phyloP scores from a whole-genome alignment of 495 filamentous ascomycete genomes.

The Pyrenula aspistea region DNA sequence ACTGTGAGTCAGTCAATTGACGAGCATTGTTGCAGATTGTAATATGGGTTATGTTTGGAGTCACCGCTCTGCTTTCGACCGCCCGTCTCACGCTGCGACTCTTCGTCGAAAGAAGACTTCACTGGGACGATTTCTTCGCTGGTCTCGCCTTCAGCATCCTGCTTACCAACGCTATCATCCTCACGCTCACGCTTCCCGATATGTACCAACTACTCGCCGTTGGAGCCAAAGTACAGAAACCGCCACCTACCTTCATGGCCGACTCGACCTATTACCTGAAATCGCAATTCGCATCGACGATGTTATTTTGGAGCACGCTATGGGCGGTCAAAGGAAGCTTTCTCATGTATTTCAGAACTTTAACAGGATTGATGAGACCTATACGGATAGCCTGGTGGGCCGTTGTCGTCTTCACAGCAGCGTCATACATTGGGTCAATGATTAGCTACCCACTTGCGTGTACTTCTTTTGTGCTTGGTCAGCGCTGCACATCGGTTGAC shows the following conservation, averaged over 20 bases:
- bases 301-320: conserved; percentile 34
- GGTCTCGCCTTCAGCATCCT: conserved; percentile 1
- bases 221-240: background rate
- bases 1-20: background rate
- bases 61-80: background rate
- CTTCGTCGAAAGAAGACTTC: background rate
- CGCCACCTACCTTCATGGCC: conserved; percentile 1
- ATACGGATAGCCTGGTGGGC: conserved; percentile 27
- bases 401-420: conserved; percentile 19
- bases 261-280: conserved; percentile 13
- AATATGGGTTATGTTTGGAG: background rate
- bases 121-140: conserved; percentile 5
- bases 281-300: conserved; percentile 30
- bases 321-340: conserved; percentile 37
- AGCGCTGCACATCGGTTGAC: background rate
- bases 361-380: conserved; percentile 23
- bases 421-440: conserved; percentile 25
- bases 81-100: background rate
- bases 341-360: conserved; percentile 30
- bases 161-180: background rate
- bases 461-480: conserved; percentile 27
- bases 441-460: conserved; percentile 26
- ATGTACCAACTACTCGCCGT: conserved; percentile 5
- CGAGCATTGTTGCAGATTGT: background rate
- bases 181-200: conserved; percentile 2